These are phyloP conservation scores for Citrus medica DNA, from an alignment of 345 rosid genomes.

Conservation along the genomic window DNA sequence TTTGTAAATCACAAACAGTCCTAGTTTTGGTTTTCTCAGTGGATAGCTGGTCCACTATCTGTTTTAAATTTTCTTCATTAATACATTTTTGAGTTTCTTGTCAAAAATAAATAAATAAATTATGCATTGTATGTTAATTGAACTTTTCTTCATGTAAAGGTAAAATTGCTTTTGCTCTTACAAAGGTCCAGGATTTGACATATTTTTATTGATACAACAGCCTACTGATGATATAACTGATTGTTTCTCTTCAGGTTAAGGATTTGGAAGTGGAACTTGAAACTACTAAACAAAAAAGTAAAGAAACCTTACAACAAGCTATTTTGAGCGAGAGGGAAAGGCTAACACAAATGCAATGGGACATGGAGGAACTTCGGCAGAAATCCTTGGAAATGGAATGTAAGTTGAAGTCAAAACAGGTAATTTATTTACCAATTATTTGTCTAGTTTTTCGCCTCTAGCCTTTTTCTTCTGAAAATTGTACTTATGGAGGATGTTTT, in stretches of 20 bases:
- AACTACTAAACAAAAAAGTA: constrained; percentile 77
- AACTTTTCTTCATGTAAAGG: background rate
- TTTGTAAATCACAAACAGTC: too few species aligned
- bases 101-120: background rate
- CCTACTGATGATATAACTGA: background rate
- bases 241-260: constrained; percentile 57
- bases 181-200: background rate
- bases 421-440: constrained; percentile 22
- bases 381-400: constrained; percentile 88
- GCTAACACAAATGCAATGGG: constrained; percentile 95
- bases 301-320: constrained; percentile 90
- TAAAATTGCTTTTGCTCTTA: background rate
- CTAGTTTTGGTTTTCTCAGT: too few species aligned
- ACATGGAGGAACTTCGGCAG: constrained; percentile 90
- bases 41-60: too few species aligned
- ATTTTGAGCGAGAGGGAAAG: constrained; percentile 85
- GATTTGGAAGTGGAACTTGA: constrained; percentile 96
- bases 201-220: background rate
- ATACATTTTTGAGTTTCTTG: too few species aligned
- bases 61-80: too few species aligned
- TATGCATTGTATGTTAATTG: background rate
- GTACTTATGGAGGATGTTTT: background rate
- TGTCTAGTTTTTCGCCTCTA: background rate
- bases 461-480: background rate
- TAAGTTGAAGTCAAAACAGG: constrained; percentile 76